A percentile compares a stretch with the other conserved stretches of the same genome.
Conservation (phyloP, 176 grass and related monocot species). For the Canna indica region DNA sequence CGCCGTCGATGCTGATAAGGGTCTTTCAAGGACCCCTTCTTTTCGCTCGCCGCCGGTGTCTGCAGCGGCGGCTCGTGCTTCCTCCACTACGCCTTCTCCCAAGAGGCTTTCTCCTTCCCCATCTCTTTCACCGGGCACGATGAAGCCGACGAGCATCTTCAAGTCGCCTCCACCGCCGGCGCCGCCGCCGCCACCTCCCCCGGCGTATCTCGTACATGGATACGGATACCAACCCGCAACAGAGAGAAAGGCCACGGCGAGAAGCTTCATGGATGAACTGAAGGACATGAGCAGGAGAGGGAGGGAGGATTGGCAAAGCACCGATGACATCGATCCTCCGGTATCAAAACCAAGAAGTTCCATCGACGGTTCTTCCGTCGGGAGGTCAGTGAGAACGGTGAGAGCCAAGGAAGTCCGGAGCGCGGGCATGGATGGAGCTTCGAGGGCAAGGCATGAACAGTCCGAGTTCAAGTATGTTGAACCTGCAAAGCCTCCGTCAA, state of each 20-base stretch:
- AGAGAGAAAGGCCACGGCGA: constrained; percentile 33
- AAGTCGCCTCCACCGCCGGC: constrained; percentile 29
- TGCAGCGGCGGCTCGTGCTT: neutral
- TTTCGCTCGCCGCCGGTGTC: neutral
- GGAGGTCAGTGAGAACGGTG: constrained; percentile 53
- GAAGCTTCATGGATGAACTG: constrained; percentile 79
- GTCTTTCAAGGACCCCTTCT: neutral
- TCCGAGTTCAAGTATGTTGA: too few species aligned
- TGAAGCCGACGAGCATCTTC: constrained; percentile 37
- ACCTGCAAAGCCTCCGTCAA: neutral
- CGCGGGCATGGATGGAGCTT: constrained; percentile 10
- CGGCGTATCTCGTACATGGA: constrained; percentile 42
- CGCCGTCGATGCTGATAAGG: neutral
- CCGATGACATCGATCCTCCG: neutral
- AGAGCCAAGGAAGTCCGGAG: constrained; percentile 29
- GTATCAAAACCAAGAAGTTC: constrained; percentile 34
- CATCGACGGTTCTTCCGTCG: constrained; percentile 23
- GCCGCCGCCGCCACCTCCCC: constrained; percentile 65
- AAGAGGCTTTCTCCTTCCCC: constrained; percentile 35
- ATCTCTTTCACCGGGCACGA: constrained; percentile 35
- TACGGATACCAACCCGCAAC: constrained; percentile 25
- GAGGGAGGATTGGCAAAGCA: neutral
- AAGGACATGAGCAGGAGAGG: constrained; percentile 48
- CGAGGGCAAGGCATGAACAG: constrained; percentile 6
- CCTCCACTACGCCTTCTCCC: constrained; percentile 16